A percentile compares a stretch with the other conserved stretches of the same genome.
Evolutionary conservation across 1,284 basidiomycete species (phyloP).

Genomic region (Chalciporus piperatoides): DNA sequence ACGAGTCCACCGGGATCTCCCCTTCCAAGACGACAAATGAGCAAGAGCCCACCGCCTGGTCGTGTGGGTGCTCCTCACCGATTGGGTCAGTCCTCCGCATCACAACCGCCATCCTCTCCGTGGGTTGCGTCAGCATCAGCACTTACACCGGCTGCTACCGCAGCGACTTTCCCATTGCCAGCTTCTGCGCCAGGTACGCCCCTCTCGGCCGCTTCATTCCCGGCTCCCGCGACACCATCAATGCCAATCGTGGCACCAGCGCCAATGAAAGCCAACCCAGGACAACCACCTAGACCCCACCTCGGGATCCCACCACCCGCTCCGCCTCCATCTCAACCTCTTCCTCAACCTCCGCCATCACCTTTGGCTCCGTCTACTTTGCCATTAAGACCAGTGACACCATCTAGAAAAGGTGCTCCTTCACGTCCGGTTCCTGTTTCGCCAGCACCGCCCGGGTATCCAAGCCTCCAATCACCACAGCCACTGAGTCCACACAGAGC

Average conservation of each 20-base stretch:
- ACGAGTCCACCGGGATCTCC: slow-evolving; percentile 21
- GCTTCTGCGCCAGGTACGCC: slow-evolving; percentile 24
- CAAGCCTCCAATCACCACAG: slow-evolving; percentile 11
- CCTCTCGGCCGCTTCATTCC: slow-evolving; percentile 15
- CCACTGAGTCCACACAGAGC: slow-evolving; percentile 13
- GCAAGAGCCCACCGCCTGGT: slow-evolving; percentile 26
- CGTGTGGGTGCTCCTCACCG: slow-evolving; percentile 14
- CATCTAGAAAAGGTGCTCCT: slow-evolving; percentile 13
- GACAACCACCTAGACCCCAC: slow-evolving; percentile 22
- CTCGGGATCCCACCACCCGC: slow-evolving; percentile 28
- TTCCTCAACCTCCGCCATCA: slow-evolving; percentile 28
- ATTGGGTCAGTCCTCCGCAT: slow-evolving; percentile 6
- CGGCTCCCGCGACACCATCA: neutral
- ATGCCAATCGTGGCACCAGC: neutral
- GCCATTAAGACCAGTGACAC: neutral
- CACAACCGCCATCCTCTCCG: slow-evolving; percentile 12
- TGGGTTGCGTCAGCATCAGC: slow-evolving; percentile 1
- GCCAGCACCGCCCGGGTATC: slow-evolving; percentile 5
- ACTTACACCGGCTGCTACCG: slow-evolving; percentile 6
- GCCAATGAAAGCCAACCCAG: slow-evolving; percentile 6
- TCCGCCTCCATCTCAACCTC: slow-evolving; percentile 30
- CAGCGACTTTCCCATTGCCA: slow-evolving; percentile 15
- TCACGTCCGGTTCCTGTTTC: slow-evolving; percentile 17
- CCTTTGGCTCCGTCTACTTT: slow-evolving; percentile 4
- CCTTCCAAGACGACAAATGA: slow-evolving; percentile 19